These are phyloP conservation scores for Rhynchosporium agropyri DNA, from an alignment of 2,329 filamentous ascomycete species.

Conservation along the genomic window DNA sequence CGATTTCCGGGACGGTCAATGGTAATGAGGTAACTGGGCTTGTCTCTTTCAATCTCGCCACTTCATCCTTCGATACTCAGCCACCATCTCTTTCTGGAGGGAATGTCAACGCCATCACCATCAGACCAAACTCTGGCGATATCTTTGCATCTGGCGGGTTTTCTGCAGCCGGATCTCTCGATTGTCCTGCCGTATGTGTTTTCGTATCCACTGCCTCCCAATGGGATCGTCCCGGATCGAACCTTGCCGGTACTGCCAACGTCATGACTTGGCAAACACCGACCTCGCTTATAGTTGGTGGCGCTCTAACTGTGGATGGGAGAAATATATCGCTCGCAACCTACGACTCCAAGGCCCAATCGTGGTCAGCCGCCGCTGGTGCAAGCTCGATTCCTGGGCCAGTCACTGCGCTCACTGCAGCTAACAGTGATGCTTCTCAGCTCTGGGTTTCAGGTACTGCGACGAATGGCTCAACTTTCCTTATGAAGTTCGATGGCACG, in stretches of 20 bases:
- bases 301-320: conserved; percentile 70
- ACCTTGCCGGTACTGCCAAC: conserved; percentile 70
- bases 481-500: conserved; percentile 80
- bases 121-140: conserved; percentile 69
- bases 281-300: conserved; percentile 74
- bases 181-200: conserved; percentile 79
- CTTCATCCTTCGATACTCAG: conserved; percentile 66
- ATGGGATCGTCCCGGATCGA: conserved; percentile 79
- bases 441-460: conserved; percentile 82
- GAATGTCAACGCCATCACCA: conserved; percentile 75
- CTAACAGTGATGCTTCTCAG: conserved; percentile 69
- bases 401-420: conserved; percentile 74
- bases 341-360: conserved; percentile 69
- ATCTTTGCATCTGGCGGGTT: conserved; percentile 89
- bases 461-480: conserved; percentile 68
- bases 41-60: conserved; percentile 75
- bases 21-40: conserved; percentile 69
- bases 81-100: conserved; percentile 74
- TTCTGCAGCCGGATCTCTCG: conserved; percentile 77
- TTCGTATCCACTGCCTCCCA: conserved; percentile 71
- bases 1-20: conserved; percentile 70
- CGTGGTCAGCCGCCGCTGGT: conserved; percentile 66
- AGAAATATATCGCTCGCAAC: conserved; percentile 69
- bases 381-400: conserved; percentile 75
- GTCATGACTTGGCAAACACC: conserved; percentile 76